phyloP scores from a whole-genome alignment of 163 green algal species.

The Scenedesmus sp. region DNA sequence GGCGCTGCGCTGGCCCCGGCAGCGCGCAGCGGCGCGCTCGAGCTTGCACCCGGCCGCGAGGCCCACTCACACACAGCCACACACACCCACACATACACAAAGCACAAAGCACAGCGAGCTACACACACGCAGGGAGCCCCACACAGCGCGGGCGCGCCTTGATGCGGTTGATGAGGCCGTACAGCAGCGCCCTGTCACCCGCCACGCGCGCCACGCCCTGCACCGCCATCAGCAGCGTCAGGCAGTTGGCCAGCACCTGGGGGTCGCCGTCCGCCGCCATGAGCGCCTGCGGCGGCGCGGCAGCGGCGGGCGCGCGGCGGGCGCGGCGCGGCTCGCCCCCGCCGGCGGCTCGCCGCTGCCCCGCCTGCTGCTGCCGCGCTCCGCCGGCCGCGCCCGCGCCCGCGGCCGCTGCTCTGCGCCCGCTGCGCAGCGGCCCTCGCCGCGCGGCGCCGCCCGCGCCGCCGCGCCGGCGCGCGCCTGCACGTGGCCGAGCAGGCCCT shows the following conservation, averaged over 20 bases:
- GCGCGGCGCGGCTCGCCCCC: too few relatives aligned
- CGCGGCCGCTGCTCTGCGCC: too few relatives aligned
- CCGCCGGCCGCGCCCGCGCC: too few relatives aligned
- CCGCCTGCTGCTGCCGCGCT: too few relatives aligned
- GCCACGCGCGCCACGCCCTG: slow-evolving; percentile 51
- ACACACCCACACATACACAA: slow-evolving; percentile 2
- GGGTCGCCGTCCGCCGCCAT: slow-evolving; percentile 22
- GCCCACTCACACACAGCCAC: neutral
- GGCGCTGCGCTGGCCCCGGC: too few relatives aligned
- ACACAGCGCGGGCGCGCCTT: slow-evolving; percentile 61
- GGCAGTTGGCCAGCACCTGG: slow-evolving; percentile 90
- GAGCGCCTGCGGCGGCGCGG: slow-evolving; percentile 32
- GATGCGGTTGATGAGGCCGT: slow-evolving; percentile 91
- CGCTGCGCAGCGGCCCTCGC: too few relatives aligned
- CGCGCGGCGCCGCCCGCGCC: too few relatives aligned
- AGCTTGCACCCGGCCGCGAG: too few relatives aligned
- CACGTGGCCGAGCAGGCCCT: slow-evolving; percentile 37
- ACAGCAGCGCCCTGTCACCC: slow-evolving; percentile 75
- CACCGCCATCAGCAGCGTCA: slow-evolving; percentile 82
- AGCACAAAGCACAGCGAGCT: neutral
- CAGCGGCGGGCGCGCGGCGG: too few relatives aligned
- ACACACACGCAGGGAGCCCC: neutral
- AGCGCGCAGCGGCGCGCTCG: too few relatives aligned
- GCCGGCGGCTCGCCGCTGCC: too few relatives aligned
- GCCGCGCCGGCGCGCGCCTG: too few relatives aligned